A percentile compares a stretch with the other conserved stretches of the same genome.
These are phyloP conservation scores for Solanum paucissectum DNA, from an alignment of 257 asterid species.

Conservation along the genomic window DNA sequence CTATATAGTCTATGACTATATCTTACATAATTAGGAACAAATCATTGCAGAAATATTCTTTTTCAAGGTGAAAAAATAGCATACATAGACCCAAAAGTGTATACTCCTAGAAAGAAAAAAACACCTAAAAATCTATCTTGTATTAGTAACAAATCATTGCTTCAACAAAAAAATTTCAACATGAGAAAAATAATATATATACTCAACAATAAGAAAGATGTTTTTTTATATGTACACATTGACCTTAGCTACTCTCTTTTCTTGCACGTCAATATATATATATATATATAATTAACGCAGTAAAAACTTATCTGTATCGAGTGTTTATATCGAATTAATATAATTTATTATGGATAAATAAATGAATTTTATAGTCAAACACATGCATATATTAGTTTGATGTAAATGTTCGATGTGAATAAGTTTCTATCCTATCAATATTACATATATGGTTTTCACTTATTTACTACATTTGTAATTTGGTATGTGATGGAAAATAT, in stretches of 20 bases:
- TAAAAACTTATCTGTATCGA: accelerated
- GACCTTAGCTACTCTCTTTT: background rate
- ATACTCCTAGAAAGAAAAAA: background rate
- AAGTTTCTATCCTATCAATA: background rate
- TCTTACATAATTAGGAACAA: background rate
- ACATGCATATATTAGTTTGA: too few relatives aligned
- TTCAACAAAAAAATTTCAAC: background rate
- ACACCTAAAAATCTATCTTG: background rate
- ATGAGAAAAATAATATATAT: background rate
- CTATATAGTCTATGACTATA: background rate
- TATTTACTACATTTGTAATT: background rate
- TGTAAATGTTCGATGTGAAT: too few relatives aligned
- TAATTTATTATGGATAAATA: background rate
- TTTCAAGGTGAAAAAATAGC: background rate
- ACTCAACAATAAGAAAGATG: background rate
- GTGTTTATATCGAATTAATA: background rate
- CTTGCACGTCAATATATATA: background rate
- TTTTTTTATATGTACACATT: background rate
- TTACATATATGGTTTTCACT: background rate
- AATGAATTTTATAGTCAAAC: background rate
- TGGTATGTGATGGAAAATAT: background rate
- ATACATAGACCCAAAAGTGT: background rate
- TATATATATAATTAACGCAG: background rate
- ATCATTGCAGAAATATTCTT: background rate
- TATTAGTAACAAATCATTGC: background rate